A percentile compares a stretch with the other conserved stretches of the same genome.
Conservation (phyloP, 2,329 filamentous ascomycete genomes). For the Botrytis squamosa region DNA sequence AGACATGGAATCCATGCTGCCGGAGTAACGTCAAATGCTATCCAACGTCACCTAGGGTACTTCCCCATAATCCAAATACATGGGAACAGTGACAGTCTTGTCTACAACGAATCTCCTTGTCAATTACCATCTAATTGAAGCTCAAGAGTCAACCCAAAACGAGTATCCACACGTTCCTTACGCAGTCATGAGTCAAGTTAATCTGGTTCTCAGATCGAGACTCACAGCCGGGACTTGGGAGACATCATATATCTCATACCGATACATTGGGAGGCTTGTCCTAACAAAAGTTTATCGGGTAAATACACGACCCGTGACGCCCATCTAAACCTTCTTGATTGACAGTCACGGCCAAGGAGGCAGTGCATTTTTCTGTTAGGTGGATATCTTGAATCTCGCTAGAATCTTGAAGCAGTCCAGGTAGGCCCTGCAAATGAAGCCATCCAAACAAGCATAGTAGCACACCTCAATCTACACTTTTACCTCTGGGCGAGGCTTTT, state of each 20-base stretch:
- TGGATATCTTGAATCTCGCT: background rate
- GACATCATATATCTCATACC: constrained; percentile 12
- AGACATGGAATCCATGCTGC: constrained; percentile 15
- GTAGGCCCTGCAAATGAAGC: constrained; percentile 10
- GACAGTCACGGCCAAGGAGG: background rate
- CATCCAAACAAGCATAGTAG: background rate
- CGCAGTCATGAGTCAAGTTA: background rate
- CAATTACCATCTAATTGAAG: background rate
- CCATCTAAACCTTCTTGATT: constrained; percentile 11
- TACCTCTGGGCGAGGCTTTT: constrained; percentile 7
- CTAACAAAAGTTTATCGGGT: constrained; percentile 9
- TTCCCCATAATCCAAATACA: constrained; percentile 8
- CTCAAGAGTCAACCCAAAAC: background rate
- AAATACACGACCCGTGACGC: constrained; percentile 11
- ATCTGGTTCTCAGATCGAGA: background rate
- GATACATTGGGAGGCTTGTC: constrained; percentile 9
- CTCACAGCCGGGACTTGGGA: background rate
- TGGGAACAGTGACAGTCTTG: background rate
- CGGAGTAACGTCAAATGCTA: constrained; percentile 10
- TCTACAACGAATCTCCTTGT: background rate
- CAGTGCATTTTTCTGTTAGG: background rate
- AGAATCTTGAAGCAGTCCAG: constrained; percentile 7
- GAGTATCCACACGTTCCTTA: background rate
- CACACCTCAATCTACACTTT: constrained; percentile 6
- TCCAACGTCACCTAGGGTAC: constrained; percentile 5